phyloP scores from a whole-genome alignment of 1,284 basidiomycete species.

The Cryptococcus hybrid region DNA sequence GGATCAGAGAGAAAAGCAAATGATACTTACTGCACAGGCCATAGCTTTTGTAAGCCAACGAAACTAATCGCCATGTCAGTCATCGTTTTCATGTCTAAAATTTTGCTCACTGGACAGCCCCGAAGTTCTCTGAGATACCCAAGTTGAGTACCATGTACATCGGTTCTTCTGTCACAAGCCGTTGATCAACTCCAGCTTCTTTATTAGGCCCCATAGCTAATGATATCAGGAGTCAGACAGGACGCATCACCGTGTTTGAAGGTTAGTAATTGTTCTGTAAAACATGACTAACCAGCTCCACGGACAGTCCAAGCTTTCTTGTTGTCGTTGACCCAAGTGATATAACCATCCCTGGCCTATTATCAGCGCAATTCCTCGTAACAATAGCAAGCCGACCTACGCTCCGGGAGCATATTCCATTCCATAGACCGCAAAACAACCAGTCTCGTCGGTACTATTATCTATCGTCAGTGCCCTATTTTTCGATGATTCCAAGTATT shows the following conservation, averaged over 20 bases:
- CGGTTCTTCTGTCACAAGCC: constrained; percentile 79
- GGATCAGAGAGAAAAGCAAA: neutral
- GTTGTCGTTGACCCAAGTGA: constrained; percentile 70
- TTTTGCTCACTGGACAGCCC: constrained; percentile 57
- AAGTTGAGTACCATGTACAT: constrained; percentile 60
- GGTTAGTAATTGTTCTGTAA: neutral
- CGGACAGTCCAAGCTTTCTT: constrained; percentile 72
- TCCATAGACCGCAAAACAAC: constrained; percentile 60
- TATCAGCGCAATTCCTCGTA: neutral
- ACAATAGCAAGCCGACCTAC: constrained; percentile 17
- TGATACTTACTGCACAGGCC: constrained; percentile 33
- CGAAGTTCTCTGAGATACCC: constrained; percentile 78
- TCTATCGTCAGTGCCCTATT: neutral
- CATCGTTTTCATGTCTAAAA: neutral
- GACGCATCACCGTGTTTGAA: neutral
- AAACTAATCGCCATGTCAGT: constrained; percentile 16
- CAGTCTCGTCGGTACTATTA: constrained; percentile 45
- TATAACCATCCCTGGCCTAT: constrained; percentile 59
- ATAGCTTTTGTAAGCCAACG: constrained; percentile 33
- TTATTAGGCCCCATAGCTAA: constrained; percentile 68
- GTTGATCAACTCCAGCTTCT: constrained; percentile 63
- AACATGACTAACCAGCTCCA: constrained; percentile 43
- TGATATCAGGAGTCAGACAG: neutral
- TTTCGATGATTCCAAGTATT: neutral
- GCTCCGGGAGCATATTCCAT: constrained; percentile 63